Base-by-base conservation (phyloP, 805 yeast genomes). In the Sugiyamaella qingdaonensis region DNA sequence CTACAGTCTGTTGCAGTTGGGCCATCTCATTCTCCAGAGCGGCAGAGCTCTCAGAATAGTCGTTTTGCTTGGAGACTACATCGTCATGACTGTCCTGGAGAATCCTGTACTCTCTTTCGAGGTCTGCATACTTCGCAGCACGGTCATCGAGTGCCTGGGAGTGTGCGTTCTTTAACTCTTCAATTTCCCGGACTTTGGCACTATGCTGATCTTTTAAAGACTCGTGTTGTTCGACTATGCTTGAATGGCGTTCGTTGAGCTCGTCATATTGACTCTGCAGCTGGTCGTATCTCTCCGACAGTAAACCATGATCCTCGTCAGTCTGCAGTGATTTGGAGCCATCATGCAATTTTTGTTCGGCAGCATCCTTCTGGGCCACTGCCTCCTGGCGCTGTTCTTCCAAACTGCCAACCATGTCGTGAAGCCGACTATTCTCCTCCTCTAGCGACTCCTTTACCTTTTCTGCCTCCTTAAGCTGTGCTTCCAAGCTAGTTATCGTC, bases 391-490 rank as follows among this genome's bases (percentile, higher is more conserved):
- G 51, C 51, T 58, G 59, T 5, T 53, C 56, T 32, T 61, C 64
- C 33, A 61, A 48, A 13, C 58, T 59, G 43, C 60, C 60, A 24
- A 66, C 59, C 53, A 60, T 46, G 41, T 61, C 61, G 45, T 66
- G 68, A 41, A 66, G 55, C 39, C 61, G 63, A n/a, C 56, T 60
- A 46, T 64, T 66, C 37, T 66, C 68, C 34, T 61, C 63, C 19
- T 55, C 57, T 7, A 63, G 57, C 4, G 59, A 51, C 21, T 50
- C 56, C 32, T 60, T 65, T 41, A 61, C 34, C 14, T 36, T 49
- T 55, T 66, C 68, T 0, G 63, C 58, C 34, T 66, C 66, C 19
- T 41, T 44, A 11, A 49, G 43, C 47, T 59, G 63, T 11, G 54
- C 52, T 46, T 66, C 62, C n/a, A 67, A 58, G 16, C 59, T 56